Evolutionary conservation across 495 filamentous ascomycete genomes (phyloP), one percentile per base, ranked within the genome.

Genomic region (Aspergillus haitiensis): DNA sequence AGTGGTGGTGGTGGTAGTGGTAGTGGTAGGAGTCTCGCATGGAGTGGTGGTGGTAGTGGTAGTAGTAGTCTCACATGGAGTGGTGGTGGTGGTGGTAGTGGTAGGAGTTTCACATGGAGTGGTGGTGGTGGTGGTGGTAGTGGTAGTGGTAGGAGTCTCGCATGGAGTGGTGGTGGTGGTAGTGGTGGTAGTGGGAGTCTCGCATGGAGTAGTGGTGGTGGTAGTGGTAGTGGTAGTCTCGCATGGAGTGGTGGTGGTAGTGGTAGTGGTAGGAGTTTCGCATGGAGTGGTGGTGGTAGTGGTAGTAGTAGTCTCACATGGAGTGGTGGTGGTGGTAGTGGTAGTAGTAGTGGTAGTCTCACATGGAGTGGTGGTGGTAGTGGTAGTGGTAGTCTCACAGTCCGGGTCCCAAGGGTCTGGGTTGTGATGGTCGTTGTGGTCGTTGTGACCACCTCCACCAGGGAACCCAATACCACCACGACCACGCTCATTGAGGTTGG

Each of bases 401-500:
- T 46, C 42, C n/a, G 15, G 12, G 7, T 46, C 42, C 42, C 42
- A 46, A n/a, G 42, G 21, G 21, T 27, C 21, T 27, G 21, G 42
- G 37, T 40, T 40, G 21, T 51, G 32, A 16, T 36, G 12, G 1
- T 15, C 39, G 6, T 15, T 15, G 15, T 11, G 39, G 15, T 11
- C 12, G 39, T 15, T 15, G 33, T 51, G 34, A 21, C n/a, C 37
- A 21, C 40, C 46, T 11, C 49, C 36, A 18, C 39, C 48, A 21
- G 18, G 9, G 16, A 35, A 42, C 12, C 56, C 35, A 33, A 13
- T 16, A 18, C 47, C 16, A 5, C 18, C 42, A 33, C 53, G 13
- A 10, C 42, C 44, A 45, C 58, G 58, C 16, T 60, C 50, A 47
- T 6, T 18, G 54, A 54, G 50, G 15, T 33, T 31, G 33, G 58